phyloP scores from a whole-genome alignment of 202 grass and related monocot genomes.

The Zizania palustris region DNA sequence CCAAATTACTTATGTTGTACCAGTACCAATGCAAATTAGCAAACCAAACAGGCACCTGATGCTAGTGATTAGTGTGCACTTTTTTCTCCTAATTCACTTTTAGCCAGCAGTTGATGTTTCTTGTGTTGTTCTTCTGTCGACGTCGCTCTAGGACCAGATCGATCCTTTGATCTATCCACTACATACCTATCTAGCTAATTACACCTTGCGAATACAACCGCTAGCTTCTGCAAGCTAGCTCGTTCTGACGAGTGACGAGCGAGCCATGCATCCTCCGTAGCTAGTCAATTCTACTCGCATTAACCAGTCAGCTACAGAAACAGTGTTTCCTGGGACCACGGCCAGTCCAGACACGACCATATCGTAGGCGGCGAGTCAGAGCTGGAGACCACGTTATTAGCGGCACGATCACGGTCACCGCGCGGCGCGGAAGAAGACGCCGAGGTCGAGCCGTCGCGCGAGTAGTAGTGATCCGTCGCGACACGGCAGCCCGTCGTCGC shows the following conservation, averaged over 20 bases:
- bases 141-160: background rate
- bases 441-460: slow-evolving; percentile 31
- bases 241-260: background rate
- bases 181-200: background rate
- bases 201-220: background rate
- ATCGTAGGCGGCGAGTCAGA: slow-evolving; percentile 27
- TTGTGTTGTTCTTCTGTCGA: slow-evolving; percentile 4
- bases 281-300: background rate
- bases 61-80: too few species aligned
- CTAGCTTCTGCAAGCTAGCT: background rate
- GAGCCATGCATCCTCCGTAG: background rate
- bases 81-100: too few species aligned
- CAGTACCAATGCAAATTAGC: too few species aligned
- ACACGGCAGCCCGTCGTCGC: background rate
- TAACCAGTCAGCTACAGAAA: slow-evolving; percentile 21
- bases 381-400: background rate
- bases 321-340: slow-evolving; percentile 42
- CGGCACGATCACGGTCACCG: background rate
- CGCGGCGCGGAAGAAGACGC: background rate
- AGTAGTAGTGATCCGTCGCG: slow-evolving; percentile 10
- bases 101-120: background rate
- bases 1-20: too few species aligned
- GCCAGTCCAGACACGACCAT: slow-evolving; percentile 38
- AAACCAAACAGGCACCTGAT: too few species aligned
- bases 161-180: background rate